Conservation (phyloP, 176 grass and related monocot genomes). For the Puccinellia tenuiflora region DNA sequence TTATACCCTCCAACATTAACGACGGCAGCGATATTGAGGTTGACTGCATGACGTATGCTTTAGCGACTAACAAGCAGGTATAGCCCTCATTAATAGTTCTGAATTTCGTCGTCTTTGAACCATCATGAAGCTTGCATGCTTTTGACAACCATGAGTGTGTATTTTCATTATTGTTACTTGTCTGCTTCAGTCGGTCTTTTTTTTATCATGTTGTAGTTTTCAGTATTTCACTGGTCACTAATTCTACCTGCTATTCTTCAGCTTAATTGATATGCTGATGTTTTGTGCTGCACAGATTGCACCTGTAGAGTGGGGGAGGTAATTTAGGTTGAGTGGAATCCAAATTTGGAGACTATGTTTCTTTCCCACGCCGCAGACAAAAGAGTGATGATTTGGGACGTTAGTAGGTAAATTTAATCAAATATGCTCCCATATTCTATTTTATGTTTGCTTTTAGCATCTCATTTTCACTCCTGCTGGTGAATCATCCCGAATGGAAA, state of each 20-base stretch:
- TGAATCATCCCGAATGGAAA: too few species aligned
- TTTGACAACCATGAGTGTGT: slow-evolving; percentile 66
- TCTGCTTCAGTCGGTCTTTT: not conserved
- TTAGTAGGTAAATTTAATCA: slow-evolving; percentile 49
- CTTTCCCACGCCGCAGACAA: slow-evolving; percentile 69
- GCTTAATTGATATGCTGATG: not conserved
- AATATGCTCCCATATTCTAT: not conserved
- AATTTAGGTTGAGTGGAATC: slow-evolving; percentile 92
- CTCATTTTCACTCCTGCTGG: too few species aligned
- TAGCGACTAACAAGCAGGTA: too few species aligned
- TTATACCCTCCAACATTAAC: too few species aligned
- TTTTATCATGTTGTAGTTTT: not conserved
- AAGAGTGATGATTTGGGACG: slow-evolving; percentile 76
- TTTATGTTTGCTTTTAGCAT: not conserved
- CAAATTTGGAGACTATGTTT: slow-evolving; percentile 72
- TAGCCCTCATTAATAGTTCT: too few species aligned
- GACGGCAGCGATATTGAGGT: too few species aligned
- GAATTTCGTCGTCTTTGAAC: too few species aligned
- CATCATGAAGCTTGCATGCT: slow-evolving; percentile 61
- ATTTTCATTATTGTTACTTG: not conserved
- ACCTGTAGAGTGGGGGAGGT: slow-evolving; percentile 59
- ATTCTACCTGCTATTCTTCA: not conserved
- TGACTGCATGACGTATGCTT: too few species aligned
- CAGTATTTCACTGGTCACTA: not conserved
- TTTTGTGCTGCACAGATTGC: slow-evolving; percentile 25